Evolutionary conservation across 352 stramenopile species (phyloP).

Genomic region (Globisporangium canariense): DNA sequence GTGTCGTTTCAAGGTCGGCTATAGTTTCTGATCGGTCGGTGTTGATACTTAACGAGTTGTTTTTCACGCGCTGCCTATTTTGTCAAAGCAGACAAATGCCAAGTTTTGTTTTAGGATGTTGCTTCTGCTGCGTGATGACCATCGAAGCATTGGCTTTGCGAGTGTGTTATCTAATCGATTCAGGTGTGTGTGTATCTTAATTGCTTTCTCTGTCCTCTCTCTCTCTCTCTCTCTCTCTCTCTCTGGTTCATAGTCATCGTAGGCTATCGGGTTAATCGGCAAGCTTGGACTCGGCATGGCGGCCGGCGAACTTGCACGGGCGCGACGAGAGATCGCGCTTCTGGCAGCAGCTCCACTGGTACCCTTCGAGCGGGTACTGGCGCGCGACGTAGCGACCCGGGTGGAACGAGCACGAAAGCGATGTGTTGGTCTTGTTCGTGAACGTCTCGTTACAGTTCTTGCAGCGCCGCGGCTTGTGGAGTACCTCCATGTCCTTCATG

Average conservation of each 20-base stretch:
- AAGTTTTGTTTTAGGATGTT: no score
- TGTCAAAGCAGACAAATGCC: no score
- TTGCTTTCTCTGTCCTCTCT: not conserved
- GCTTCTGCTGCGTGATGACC: no score
- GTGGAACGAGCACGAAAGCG: constrained; percentile 77
- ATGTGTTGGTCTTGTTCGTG: constrained; percentile 80
- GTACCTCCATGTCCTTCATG: constrained; percentile 62
- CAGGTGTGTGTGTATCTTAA: not conserved
- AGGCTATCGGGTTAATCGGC: constrained; percentile 27
- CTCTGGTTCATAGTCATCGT: not conserved
- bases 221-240: not conserved
- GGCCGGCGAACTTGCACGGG: constrained; percentile 76
- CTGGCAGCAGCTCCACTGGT: constrained; percentile 83
- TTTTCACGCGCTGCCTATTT: no score
- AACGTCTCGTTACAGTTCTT: constrained; percentile 82
- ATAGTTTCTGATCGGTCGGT: no score
- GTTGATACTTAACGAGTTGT: no score
- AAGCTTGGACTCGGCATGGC: constrained; percentile 68
- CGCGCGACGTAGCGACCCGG: constrained; percentile 69
- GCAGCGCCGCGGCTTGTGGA: constrained; percentile 74
- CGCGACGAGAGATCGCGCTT: constrained; percentile 76
- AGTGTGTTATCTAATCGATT: not conserved
- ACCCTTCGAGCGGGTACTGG: constrained; percentile 77
- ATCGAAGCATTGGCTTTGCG: no score
- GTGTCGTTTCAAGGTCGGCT: constrained; percentile 2